phyloP scores from a whole-genome alignment of 345 rosid species.

The Gossypium thurberi region DNA sequence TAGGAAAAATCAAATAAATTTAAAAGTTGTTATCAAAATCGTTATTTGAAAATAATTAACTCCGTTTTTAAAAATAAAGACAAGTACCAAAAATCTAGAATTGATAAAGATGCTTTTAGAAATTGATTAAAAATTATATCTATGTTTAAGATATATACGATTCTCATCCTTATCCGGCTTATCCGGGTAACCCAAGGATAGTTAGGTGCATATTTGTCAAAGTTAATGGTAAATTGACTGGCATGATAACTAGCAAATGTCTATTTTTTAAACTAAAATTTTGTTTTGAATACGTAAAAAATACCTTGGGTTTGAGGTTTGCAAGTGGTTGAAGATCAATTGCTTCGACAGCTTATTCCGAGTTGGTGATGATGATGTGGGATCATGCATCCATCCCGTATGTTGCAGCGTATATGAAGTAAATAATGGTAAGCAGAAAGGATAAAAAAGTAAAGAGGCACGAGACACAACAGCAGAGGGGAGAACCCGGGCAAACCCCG shows the following conservation, averaged over 20 bases:
- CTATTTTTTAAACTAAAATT: not conserved
- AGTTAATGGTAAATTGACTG: not conserved
- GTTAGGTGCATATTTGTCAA: not conserved
- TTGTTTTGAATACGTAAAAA: not conserved
- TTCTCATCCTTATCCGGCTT: no score
- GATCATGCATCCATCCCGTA: not conserved
- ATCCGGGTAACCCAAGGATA: no score
- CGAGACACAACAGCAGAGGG: conserved; percentile 31
- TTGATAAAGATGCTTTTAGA: no score
- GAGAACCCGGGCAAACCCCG: conserved; percentile 80
- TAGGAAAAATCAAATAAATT: no score
- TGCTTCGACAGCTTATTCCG: not conserved
- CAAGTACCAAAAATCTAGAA: no score
- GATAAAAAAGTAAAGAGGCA: not conserved
- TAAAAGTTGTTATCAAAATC: no score
- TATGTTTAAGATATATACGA: no score
- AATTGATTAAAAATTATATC: no score
- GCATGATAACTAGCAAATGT: not conserved
- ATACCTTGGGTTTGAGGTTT: not conserved
- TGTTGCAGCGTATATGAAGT: not conserved
- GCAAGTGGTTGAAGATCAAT: not conserved
- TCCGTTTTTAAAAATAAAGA: no score
- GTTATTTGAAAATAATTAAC: no score
- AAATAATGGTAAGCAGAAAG: not conserved
- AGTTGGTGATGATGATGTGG: not conserved